Evolutionary conservation across 176 grass and related monocot genomes (phyloP).

Genomic region (Stipa capillata): DNA sequence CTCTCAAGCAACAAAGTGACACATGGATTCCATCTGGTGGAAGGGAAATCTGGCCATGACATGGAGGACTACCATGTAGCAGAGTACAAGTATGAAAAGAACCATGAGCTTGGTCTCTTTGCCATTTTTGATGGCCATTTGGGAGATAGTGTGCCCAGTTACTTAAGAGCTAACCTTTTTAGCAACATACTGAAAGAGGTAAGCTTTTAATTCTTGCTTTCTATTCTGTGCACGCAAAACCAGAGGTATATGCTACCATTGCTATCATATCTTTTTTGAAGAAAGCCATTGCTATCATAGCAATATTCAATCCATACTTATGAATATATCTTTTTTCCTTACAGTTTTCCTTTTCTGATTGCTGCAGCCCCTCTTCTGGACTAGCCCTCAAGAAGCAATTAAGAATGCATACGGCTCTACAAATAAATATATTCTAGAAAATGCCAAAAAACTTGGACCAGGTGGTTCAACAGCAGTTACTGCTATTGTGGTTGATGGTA

Average conservation of each 20-base stretch:
- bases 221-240: neutral
- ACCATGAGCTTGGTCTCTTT: constrained; percentile 82
- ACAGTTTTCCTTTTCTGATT: constrained; percentile 2
- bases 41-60: constrained; percentile 96
- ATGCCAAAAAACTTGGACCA: constrained; percentile 70
- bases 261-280: constrained; percentile 6
- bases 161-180: constrained; percentile 89
- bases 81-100: constrained; percentile 76
- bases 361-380: constrained; percentile 74
- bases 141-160: constrained; percentile 82
- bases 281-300: neutral
- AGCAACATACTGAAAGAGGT: constrained; percentile 85
- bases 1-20: constrained; percentile 76
- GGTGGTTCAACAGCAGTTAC: constrained; percentile 98
- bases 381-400: constrained; percentile 52
- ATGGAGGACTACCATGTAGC: constrained; percentile 99
- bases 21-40: constrained; percentile 93
- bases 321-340: neutral
- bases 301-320: neutral
- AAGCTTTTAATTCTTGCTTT: constrained; percentile 5
- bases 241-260: neutral
- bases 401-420: constrained; percentile 78
- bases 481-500: constrained; percentile 91
- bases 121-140: constrained; percentile 98
- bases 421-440: constrained; percentile 91